These are phyloP conservation scores for Saturnispora dispora DNA, from an alignment of 805 yeast species.

Conservation along the genomic window DNA sequence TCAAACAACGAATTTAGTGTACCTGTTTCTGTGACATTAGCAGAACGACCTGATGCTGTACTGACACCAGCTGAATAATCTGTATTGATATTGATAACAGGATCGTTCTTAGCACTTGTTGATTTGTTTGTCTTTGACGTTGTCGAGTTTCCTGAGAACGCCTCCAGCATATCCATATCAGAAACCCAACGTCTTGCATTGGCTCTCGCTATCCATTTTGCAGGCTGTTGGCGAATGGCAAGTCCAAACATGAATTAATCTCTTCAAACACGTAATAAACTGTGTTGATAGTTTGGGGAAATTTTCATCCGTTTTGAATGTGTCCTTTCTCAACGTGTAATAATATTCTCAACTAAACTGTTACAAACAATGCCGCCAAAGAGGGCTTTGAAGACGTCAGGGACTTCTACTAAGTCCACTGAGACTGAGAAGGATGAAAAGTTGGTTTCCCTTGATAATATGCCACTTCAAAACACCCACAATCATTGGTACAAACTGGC, in stretches of 20 bases:
- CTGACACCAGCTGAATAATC: slow-evolving; percentile 11
- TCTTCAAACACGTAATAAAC: not conserved
- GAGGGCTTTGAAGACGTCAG: slow-evolving; percentile 8
- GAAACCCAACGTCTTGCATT: not conserved
- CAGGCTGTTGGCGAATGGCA: not conserved
- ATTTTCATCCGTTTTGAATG: not conserved
- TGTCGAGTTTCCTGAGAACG: slow-evolving; percentile 15
- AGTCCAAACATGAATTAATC: not conserved
- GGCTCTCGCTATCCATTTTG: not conserved
- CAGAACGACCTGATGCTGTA: slow-evolving; percentile 8
- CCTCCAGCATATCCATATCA: slow-evolving; percentile 22
- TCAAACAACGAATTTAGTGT: slow-evolving; percentile 18
- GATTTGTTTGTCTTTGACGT: slow-evolving; percentile 3
- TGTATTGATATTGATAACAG: slow-evolving; percentile 19
- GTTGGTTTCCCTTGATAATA: not conserved
- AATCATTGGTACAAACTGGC: slow-evolving; percentile 25
- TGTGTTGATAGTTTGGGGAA: not conserved
- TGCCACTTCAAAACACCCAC: not conserved
- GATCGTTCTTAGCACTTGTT: slow-evolving; percentile 14
- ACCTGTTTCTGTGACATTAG: slow-evolving; percentile 8
- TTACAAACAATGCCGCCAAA: slow-evolving; percentile 17
- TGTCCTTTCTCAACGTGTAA: not conserved
- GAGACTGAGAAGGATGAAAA: not conserved
- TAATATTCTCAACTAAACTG: not conserved
- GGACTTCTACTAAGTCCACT: not conserved